A percentile compares a stretch with the other conserved stretches of the same genome.
phyloP scores from a whole-genome alignment of 1,284 basidiomycete species.

The Gymnopus androsaceus region DNA sequence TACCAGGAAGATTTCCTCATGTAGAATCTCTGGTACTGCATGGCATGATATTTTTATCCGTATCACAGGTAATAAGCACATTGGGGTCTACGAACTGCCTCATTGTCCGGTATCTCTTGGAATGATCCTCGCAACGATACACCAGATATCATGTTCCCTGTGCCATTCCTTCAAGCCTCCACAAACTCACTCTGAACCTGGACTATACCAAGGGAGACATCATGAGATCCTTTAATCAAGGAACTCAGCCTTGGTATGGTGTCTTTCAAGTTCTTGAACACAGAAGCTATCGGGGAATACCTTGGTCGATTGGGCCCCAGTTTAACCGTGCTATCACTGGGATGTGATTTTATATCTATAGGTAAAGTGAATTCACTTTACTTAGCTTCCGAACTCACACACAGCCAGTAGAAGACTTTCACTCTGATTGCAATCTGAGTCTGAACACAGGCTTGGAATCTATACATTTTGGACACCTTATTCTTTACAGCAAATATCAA shows the following conservation, averaged over 20 bases:
- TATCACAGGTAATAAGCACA: too few relatives aligned
- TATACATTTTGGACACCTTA: slow-evolving; percentile 12
- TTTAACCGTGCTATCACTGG: slow-evolving; percentile 21
- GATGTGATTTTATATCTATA: slow-evolving; percentile 26
- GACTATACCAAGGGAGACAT: slow-evolving; percentile 26
- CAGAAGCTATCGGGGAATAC: slow-evolving; percentile 23
- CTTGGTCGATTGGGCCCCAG: slow-evolving; percentile 17
- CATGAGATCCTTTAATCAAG: slow-evolving; percentile 22
- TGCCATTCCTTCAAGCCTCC: slow-evolving; percentile 12
- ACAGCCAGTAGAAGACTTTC: slow-evolving; percentile 18
- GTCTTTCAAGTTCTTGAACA: slow-evolving; percentile 21
- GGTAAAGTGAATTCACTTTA: slow-evolving; percentile 18
- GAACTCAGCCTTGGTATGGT: slow-evolving; percentile 24
- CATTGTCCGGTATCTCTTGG: too few relatives aligned
- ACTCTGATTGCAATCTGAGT: slow-evolving; percentile 7
- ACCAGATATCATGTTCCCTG: too few relatives aligned
- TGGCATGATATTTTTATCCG: too few relatives aligned
- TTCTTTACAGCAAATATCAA: slow-evolving; percentile 8
- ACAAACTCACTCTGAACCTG: slow-evolving; percentile 19
- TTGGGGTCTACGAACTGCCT: too few relatives aligned
- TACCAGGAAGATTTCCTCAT: too few relatives aligned
- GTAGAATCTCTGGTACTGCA: too few relatives aligned
- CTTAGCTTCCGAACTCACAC: background rate
- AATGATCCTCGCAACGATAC: too few relatives aligned
- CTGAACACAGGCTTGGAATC: slow-evolving; percentile 6